Conservation (phyloP, 345 rosid genomes). For the Kernera saxatilis region DNA sequence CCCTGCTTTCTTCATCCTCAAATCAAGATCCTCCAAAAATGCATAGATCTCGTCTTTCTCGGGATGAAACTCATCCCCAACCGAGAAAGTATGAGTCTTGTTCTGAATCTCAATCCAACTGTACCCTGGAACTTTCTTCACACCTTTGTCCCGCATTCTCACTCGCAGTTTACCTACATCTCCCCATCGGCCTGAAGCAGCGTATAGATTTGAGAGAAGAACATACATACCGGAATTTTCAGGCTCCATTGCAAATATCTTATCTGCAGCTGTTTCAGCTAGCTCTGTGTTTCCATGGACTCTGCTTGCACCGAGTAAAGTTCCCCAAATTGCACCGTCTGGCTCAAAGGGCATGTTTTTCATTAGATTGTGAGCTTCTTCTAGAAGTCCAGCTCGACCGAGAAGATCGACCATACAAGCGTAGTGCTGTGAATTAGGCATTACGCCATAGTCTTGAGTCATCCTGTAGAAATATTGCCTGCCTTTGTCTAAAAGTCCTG, state of each 20-base stretch:
- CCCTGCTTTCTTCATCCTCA: conserved; percentile 57
- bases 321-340: conserved; percentile 77
- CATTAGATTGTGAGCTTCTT: conserved; percentile 55
- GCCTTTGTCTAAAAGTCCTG: conserved; percentile 57
- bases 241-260: conserved; percentile 59
- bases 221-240: conserved; percentile 70
- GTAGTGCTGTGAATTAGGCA: conserved; percentile 51
- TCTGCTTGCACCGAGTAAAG: conserved; percentile 75
- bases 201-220: conserved; percentile 66
- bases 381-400: conserved; percentile 62
- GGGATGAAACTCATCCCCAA: conserved; percentile 51
- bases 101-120: conserved; percentile 72
- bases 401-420: conserved; percentile 78
- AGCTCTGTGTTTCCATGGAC: conserved; percentile 55
- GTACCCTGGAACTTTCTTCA: conserved; percentile 57
- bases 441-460: conserved; percentile 49
- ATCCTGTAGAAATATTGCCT: conserved; percentile 46
- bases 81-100: conserved; percentile 56
- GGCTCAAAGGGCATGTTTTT: conserved; percentile 58
- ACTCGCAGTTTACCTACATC: conserved; percentile 57
- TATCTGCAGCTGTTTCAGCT: conserved; percentile 59
- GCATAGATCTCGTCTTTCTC: conserved; percentile 51
- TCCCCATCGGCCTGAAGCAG: conserved; percentile 59
- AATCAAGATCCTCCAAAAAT: conserved; percentile 52
- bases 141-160: conserved; percentile 58